Base-by-base conservation (phyloP, 2,329 filamentous ascomycete species). In the Venturiaceae sp. region DNA sequence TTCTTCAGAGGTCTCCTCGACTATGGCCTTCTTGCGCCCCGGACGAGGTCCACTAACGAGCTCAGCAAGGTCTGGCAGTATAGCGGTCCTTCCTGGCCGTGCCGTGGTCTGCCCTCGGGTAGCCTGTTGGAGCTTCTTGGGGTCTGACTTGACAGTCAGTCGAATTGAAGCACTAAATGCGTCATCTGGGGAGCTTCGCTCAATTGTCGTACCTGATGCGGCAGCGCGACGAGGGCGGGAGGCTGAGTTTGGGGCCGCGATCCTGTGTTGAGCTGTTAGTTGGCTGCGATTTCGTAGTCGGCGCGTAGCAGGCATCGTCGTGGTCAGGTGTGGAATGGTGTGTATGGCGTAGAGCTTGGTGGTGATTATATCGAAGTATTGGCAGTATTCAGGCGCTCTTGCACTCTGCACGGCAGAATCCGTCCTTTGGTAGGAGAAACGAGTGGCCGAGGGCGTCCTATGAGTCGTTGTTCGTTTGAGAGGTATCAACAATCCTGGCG, bases 71-170 rank as follows among this genome's bases (percentile, higher is more conserved):
- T 50, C 26, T n/a, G 44, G 44, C 23, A 61, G 55, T 47, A 63
- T 55, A 16, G 32, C 34, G 63, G 71, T 70, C 52, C 66, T 66
- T 39, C 65, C 64, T 62, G 23, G 55, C 56, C 13, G 61, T 58
- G 53, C 62, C 11, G 65, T 63, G 11, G 58, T 61, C 30, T 69
- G 63, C 58, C 67, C 71, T 39, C 71, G 71, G 0, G 74, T 78
- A 37, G 75, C 77, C 59, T 78, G 72, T 57, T 75, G 70, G 26
- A 79, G 70, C 67, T 76, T 78, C 36, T 57, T 55, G 26, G 37
- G 50, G 36, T 52, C 44, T 23, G 58, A 53, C 39, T 59, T 59
- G 32, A 59, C 58, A 19, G 58, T 59, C 53, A 56, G 30, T 28
- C 57, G 58, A 11, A 57, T 60, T 14, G 58, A 59, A 50, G 37